Evolutionary conservation across 352 stramenopile species (phyloP).

Genomic region (Phytophthora pinifolia): DNA sequence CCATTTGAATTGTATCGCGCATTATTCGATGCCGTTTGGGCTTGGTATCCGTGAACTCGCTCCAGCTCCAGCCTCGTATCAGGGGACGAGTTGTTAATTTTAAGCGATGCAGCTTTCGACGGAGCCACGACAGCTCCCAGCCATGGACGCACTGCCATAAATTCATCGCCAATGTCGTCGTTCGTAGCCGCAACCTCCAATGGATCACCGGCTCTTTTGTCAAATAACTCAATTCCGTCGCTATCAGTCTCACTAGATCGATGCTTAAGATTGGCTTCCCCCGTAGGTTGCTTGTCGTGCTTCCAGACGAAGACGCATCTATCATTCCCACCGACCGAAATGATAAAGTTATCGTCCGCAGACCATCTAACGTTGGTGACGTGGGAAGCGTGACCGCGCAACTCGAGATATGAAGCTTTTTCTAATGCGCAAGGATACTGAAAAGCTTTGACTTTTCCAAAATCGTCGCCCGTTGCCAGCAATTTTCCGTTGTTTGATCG

Average conservation of each 20-base stretch:
- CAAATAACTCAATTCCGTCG: slow-evolving; percentile 11
- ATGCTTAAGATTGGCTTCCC: slow-evolving; percentile 4
- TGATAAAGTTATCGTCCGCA: slow-evolving; percentile 51
- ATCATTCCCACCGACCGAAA: slow-evolving; percentile 82
- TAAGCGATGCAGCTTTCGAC: slow-evolving; percentile 42
- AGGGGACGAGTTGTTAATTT: slow-evolving; percentile 35
- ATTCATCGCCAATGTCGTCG: slow-evolving; percentile 78
- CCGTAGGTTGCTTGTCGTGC: slow-evolving; percentile 34
- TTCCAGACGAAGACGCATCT: slow-evolving; percentile 77
- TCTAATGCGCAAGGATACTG: slow-evolving; percentile 73
- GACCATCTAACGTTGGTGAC: slow-evolving; percentile 82
- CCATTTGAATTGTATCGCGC: slow-evolving; percentile 54
- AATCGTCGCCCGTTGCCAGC: slow-evolving; percentile 82
- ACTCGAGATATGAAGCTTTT: slow-evolving; percentile 50
- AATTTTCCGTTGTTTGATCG: slow-evolving; percentile 62
- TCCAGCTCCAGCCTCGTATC: slow-evolving; percentile 55
- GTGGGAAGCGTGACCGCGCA: slow-evolving; percentile 76
- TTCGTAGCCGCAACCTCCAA: slow-evolving; percentile 28
- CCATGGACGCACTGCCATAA: slow-evolving; percentile 91
- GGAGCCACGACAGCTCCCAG: slow-evolving; percentile 79
- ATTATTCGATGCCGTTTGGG: slow-evolving; percentile 78
- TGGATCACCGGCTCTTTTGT: slow-evolving; percentile 27
- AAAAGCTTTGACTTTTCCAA: slow-evolving; percentile 88
- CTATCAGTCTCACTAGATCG: slow-evolving; percentile 11
- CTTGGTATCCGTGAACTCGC: slow-evolving; percentile 78